Evolutionary conservation across 345 rosid species (phyloP).

Genomic region (Eucalyptus marginata): DNA sequence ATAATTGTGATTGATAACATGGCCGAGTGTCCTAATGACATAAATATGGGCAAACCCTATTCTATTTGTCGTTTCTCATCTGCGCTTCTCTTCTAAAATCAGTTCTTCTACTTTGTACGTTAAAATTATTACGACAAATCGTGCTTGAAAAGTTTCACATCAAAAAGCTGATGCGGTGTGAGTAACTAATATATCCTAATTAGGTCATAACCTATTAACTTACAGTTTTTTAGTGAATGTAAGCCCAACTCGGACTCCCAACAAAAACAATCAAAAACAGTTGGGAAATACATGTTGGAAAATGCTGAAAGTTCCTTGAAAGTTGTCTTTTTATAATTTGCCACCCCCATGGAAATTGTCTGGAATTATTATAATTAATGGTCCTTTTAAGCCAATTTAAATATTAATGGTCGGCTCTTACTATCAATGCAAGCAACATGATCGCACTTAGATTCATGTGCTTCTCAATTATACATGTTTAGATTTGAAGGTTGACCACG

Average conservation of each 20-base stretch:
- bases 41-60: background rate
- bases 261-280: background rate
- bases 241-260: rapidly evolving
- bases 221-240: too few species aligned
- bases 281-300: rapidly evolving
- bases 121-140: rapidly evolving
- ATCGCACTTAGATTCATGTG: background rate
- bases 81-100: background rate
- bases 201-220: rapidly evolving
- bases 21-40: background rate
- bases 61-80: background rate
- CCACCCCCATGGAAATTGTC: background rate
- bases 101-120: background rate
- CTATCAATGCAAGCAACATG: background rate
- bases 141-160: too few species aligned
- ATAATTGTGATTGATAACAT: rapidly evolving
- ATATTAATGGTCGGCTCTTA: background rate
- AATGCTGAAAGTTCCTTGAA: background rate
- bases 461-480: background rate
- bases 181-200: too few species aligned
- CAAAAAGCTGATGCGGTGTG: too few species aligned
- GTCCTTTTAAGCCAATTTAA: background rate
- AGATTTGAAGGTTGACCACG: background rate
- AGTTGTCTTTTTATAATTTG: background rate
- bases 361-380: background rate